phyloP scores from a whole-genome alignment of 2,329 filamentous ascomycete species.

The Neurospora sp. region DNA sequence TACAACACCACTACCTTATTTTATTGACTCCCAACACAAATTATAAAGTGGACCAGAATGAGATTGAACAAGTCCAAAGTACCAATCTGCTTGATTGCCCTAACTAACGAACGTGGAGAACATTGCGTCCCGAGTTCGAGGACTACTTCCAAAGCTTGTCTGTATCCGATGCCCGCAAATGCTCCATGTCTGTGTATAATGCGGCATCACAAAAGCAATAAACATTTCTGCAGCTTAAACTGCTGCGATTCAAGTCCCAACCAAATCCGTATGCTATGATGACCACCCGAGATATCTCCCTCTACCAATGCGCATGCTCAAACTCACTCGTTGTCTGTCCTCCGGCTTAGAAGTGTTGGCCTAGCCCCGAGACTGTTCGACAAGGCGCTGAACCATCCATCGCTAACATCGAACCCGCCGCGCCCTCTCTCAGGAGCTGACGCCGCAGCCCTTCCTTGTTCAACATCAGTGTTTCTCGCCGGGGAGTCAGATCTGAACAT shows the following conservation, averaged over 20 bases:
- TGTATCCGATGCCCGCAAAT: not conserved
- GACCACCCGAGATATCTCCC: not conserved
- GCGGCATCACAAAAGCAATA: not conserved
- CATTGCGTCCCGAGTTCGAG: not conserved
- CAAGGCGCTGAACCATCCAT: constrained; percentile 7
- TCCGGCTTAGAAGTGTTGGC: constrained; percentile 3
- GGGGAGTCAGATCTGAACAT: constrained; percentile 11
- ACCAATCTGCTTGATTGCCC: not conserved
- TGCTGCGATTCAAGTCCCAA: not conserved
- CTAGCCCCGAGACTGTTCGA: constrained; percentile 5
- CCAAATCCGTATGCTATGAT: not conserved
- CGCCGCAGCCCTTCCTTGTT: constrained; percentile 28
- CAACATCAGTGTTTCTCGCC: constrained; percentile 29
- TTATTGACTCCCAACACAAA: not conserved
- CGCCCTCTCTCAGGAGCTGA: constrained; percentile 10
- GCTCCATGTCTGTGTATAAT: not conserved
- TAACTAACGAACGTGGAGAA: not conserved
- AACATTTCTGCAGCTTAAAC: not conserved
- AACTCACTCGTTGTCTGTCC: not conserved
- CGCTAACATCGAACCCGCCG: not conserved
- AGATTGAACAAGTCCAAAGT: not conserved
- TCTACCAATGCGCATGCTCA: not conserved
- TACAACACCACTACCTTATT: not conserved
- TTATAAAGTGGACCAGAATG: too few relatives aligned
- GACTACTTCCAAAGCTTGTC: not conserved